phyloP scores from a whole-genome alignment of 2,329 filamentous ascomycete species.

The Beauveria medogensis region DNA sequence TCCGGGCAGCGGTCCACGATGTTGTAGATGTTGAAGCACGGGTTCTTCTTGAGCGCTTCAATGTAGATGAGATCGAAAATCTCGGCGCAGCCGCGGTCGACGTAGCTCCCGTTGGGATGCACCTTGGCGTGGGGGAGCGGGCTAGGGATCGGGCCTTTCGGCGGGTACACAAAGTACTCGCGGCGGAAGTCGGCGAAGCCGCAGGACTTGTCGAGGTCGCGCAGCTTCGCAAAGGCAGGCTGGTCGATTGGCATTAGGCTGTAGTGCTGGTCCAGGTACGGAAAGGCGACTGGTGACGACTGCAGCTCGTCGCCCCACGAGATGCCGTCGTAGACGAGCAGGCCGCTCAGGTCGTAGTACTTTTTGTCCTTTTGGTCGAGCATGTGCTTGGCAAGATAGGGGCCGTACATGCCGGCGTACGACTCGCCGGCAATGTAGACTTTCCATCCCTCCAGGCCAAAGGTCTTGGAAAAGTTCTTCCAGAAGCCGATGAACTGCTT shows the following conservation, averaged over 20 bases:
- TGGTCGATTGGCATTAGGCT: constrained; percentile 57
- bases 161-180: constrained; percentile 61
- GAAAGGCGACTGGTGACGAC: constrained; percentile 40
- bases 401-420: constrained; percentile 59
- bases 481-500: constrained; percentile 63
- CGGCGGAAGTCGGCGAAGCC: constrained; percentile 54
- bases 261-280: constrained; percentile 53
- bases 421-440: constrained; percentile 66
- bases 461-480: constrained; percentile 63
- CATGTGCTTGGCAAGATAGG: constrained; percentile 67
- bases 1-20: constrained; percentile 64
- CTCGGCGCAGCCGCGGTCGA: constrained; percentile 41
- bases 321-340: constrained; percentile 66
- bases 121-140: constrained; percentile 35
- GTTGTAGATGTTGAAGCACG: constrained; percentile 73
- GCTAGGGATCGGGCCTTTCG: constrained; percentile 49
- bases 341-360: constrained; percentile 60
- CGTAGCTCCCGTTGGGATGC: constrained; percentile 20
- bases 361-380: constrained; percentile 55
- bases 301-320: constrained; percentile 43
- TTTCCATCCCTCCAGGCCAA: constrained; percentile 53
- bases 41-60: constrained; percentile 53
- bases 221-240: constrained; percentile 44
- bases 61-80: constrained; percentile 48
- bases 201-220: constrained; percentile 45